Evolutionary conservation across 257 asterid species (phyloP).

Genomic region (Anisodus tanguticus): DNA sequence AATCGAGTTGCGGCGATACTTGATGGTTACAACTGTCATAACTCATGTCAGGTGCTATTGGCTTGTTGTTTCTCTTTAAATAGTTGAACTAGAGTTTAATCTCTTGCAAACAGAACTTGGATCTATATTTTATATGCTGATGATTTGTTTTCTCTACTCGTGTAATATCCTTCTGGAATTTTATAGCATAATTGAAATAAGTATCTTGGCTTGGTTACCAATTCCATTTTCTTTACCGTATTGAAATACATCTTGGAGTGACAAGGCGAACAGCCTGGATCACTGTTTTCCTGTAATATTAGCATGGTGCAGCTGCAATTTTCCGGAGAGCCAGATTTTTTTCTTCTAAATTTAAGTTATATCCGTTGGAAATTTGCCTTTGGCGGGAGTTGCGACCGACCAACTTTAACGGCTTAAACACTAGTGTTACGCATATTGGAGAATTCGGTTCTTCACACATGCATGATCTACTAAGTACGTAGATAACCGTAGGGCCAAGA

Average conservation of each 20-base stretch:
- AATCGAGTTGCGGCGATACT: not conserved
- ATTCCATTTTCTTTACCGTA: not conserved
- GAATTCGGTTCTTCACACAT: too few species aligned
- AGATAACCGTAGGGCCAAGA: too few species aligned
- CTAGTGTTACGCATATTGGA: too few species aligned
- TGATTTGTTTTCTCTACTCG: constrained; percentile 23
- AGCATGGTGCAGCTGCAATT: not conserved
- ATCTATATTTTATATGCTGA: not conserved
- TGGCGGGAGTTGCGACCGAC: too few species aligned
- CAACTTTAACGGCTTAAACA: too few species aligned
- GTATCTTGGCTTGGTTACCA: constrained; percentile 3
- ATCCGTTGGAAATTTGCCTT: too few species aligned
- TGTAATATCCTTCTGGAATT: not conserved
- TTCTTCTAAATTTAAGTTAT: not conserved
- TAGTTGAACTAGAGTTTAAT: not conserved
- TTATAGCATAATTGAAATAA: not conserved
- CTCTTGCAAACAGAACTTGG: not conserved
- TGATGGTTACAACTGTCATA: not conserved
- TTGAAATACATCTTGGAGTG: not conserved
- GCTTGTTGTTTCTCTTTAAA: constrained; percentile 3
- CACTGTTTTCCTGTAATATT: not conserved
- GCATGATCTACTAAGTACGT: too few species aligned
- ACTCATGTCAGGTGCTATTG: not conserved
- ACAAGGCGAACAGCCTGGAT: not conserved
- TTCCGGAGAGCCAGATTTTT: not conserved